phyloP scores from a whole-genome alignment of 768 basidiomycete species.

The Hydnomerulius pinastri region DNA sequence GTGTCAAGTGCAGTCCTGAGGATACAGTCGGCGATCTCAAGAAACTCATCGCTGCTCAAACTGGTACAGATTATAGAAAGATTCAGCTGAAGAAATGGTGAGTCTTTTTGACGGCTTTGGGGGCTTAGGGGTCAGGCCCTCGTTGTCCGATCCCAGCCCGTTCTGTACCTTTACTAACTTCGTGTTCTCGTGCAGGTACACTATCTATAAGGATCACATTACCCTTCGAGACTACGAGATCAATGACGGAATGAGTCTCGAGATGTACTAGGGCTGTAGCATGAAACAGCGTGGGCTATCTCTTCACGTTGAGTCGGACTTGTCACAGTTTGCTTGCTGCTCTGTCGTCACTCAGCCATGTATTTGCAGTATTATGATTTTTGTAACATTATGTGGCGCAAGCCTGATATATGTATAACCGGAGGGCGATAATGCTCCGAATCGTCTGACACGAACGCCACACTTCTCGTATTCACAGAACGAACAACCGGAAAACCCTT shows the following conservation, averaged over 20 bases:
- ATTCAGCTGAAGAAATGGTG: conserved; percentile 98
- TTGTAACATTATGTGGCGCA: conserved; percentile 14
- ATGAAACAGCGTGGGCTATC: not conserved
- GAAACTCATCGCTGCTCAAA: conserved; percentile 96
- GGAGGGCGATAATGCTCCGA: not conserved
- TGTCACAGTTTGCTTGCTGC: not conserved
- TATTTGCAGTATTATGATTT: conserved; percentile 8
- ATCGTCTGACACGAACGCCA: not conserved
- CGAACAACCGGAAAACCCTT: not conserved
- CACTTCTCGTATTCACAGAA: not conserved
- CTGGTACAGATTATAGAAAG: conserved; percentile 81
- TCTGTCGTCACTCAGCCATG: conserved; percentile 1
- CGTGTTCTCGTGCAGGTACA: conserved; percentile 64
- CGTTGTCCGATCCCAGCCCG: no score
- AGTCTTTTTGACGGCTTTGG: conserved; percentile 24
- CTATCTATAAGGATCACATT: conserved; percentile 94
- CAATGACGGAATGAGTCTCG: conserved; percentile 89
- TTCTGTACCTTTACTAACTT: no score
- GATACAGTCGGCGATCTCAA: conserved; percentile 98
- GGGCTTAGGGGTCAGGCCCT: no score
- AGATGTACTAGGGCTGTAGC: conserved; percentile 67
- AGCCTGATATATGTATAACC: conserved; percentile 1
- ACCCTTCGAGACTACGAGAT: conserved; percentile 92
- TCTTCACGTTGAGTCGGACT: conserved; percentile 4
- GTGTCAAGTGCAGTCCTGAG: conserved; percentile 92